Evolutionary conservation across 2,329 filamentous ascomycete genomes (phyloP), one percentile per base, ranked within the genome.

Genomic region (Fonsecaea multimorphosa): DNA sequence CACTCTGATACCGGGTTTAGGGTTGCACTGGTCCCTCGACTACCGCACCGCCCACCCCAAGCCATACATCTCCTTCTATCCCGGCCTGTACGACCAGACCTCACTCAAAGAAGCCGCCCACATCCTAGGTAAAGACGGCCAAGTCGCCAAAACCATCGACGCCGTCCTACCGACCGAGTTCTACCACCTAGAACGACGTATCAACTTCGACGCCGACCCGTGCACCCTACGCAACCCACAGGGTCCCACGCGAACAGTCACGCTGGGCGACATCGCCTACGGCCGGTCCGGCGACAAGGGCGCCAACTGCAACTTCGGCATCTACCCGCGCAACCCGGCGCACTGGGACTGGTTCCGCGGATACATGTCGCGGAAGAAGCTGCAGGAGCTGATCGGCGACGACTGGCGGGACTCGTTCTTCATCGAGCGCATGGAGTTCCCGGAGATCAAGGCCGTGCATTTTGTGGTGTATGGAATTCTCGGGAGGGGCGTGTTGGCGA

Each of bases 391-490:
- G 54, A 76, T 84, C 0, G 81, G 76, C 0, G 74, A 80, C 14
- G 82, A 84, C 63, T 83, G 79, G 76, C 71, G 77, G 5, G 76
- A 81, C 51, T 73, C 77, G 53, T 78, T 76, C 68, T 72, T 73
- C 16, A 71, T 83, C 2, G 81, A 84, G 70, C 72, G 82, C 14
- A 79, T 83, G 16, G 82, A 84, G 72, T 80, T 84, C 60, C 75
- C 77, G 0, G 70, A 75, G 3, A 76, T 84, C 0, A 72, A 72
- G 29, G 82, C 82, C 0, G 83, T 85, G 22, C 80, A 86, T 67
- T 84, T 83, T 73, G 81, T 84, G 4, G 73, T 84, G 1, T 84
- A 83, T 63, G 82, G 81, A 1, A 75, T 77, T 27, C 71, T 84
- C n/a, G 81, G 79, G 0, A 65, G 78, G 0, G 79, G 79, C 0